Evolutionary conservation across 257 asterid species (phyloP).

Genomic region (Nicotiana paniculata): DNA sequence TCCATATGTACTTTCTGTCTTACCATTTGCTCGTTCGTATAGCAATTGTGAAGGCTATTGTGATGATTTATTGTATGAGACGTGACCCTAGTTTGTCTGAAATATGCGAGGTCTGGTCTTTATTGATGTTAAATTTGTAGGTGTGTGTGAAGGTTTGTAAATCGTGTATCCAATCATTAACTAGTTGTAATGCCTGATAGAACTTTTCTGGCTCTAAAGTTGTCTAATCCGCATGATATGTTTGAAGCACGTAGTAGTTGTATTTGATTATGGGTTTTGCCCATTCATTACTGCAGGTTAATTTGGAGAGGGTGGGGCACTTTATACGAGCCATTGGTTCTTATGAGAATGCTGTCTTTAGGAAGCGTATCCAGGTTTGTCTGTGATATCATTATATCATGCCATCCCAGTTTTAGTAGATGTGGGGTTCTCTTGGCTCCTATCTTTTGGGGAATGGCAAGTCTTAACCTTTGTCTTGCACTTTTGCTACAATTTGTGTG

Average conservation of each 20-base stretch:
- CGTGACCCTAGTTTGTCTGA: too few relatives aligned
- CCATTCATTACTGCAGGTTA: slow-evolving; percentile 29
- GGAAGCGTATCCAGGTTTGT: slow-evolving; percentile 42
- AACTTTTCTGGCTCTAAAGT: neutral
- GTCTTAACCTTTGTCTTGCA: neutral
- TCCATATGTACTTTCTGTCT: neutral
- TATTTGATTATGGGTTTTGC: neutral
- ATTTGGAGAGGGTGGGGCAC: slow-evolving; percentile 42
- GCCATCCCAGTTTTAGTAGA: too few relatives aligned
- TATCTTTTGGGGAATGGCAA: too few relatives aligned
- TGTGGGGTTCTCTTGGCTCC: too few relatives aligned
- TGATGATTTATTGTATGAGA: too few relatives aligned
- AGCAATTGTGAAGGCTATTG: too few relatives aligned
- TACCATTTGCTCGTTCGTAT: neutral
- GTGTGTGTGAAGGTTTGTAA: too few relatives aligned
- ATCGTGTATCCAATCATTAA: too few relatives aligned
- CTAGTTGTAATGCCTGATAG: neutral
- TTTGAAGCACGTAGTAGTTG: neutral
- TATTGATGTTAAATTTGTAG: too few relatives aligned
- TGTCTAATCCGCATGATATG: neutral
- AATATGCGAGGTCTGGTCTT: too few relatives aligned
- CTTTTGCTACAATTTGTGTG: neutral
- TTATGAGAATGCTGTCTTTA: slow-evolving; percentile 41
- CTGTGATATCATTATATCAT: neutral
- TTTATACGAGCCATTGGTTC: slow-evolving; percentile 48